These are phyloP conservation scores for Barbatosphaeria neglecta DNA, from an alignment of 495 filamentous ascomycete species.

Conservation along the genomic window DNA sequence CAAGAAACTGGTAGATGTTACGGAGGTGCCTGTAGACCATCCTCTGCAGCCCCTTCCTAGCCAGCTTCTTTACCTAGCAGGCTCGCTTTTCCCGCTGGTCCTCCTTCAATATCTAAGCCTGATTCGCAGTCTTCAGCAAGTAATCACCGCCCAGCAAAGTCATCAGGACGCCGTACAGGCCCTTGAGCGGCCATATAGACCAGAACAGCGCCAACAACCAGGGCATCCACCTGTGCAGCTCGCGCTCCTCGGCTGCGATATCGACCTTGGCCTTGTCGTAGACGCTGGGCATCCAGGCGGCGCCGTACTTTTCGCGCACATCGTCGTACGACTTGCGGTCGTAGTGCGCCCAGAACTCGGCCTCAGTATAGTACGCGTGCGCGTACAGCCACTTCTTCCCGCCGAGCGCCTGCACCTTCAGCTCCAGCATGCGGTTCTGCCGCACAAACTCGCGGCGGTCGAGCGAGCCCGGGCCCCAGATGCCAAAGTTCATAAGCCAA, in stretches of 20 bases:
- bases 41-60: too few species aligned
- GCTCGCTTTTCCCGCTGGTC: too few species aligned
- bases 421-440: conserved; percentile 49
- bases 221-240: not conserved
- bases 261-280: conserved; percentile 43
- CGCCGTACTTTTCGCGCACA: conserved; percentile 33
- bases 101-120: not conserved
- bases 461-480: conserved; percentile 29
- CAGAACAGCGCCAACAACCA: not conserved
- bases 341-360: conserved; percentile 42
- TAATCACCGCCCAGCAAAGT: not conserved
- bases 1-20: too few species aligned
- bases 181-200: not conserved
- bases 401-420: conserved; percentile 41
- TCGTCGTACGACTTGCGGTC: conserved; percentile 35
- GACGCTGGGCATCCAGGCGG: conserved; percentile 33
- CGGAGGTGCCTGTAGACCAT: too few species aligned
- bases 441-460: conserved; percentile 22
- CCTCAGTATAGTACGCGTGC: conserved; percentile 42
- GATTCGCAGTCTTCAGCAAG: not conserved
- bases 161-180: not conserved
- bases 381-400: conserved; percentile 47
- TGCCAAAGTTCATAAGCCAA: conserved; percentile 31
- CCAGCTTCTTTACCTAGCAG: too few species aligned
- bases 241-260: conserved; percentile 13